Percentiles rank a stretch among this genome's conserved stretches.
Conservation (phyloP, 441 rosid species). For the Gossypium aridum region DNA sequence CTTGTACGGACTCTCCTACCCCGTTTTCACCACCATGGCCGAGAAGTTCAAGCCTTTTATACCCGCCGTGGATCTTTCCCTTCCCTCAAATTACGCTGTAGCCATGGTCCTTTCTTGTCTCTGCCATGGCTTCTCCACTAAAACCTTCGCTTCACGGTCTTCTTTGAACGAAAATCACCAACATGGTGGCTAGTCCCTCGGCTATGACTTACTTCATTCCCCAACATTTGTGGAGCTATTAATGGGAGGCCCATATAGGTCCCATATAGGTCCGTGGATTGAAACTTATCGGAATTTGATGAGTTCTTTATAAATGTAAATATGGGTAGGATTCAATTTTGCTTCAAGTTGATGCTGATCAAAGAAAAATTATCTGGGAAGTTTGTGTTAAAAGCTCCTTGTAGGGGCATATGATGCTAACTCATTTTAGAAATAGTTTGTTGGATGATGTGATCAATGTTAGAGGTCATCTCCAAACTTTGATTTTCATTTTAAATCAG, state of each 20-base stretch:
- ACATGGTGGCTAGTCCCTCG: conserved; percentile 82
- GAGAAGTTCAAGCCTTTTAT: conserved; percentile 87
- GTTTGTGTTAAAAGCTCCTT: conserved; percentile 86
- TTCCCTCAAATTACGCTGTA: conserved; percentile 89
- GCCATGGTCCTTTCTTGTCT: conserved; percentile 93
- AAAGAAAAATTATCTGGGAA: conserved; percentile 91
- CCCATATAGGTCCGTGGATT: conserved; percentile 42
- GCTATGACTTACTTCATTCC: conserved; percentile 82
- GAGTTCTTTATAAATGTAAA: conserved; percentile 38
- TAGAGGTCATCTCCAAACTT: conserved; percentile 43
- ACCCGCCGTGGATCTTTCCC: conserved; percentile 78
- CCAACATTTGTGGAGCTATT: conserved; percentile 82
- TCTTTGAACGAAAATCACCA: conserved; percentile 88
- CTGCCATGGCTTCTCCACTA: conserved; percentile 69
- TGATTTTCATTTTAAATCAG: no score
- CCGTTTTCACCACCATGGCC: conserved; percentile 81
- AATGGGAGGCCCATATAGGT: conserved; percentile 73
- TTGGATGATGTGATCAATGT: conserved; percentile 67
- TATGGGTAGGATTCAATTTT: conserved; percentile 43
- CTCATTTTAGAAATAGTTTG: conserved; percentile 82
- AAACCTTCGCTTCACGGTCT: conserved; percentile 61
- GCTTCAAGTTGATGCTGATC: conserved; percentile 89
- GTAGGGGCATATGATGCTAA: conserved; percentile 62
- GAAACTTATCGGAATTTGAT: conserved; percentile 22
- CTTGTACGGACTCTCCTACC: conserved; percentile 76